A percentile compares a stretch with the other conserved stretches of the same genome.
Conservation (phyloP, 2,329 filamentous ascomycete species). For the Pestalotiopsis sp. region DNA sequence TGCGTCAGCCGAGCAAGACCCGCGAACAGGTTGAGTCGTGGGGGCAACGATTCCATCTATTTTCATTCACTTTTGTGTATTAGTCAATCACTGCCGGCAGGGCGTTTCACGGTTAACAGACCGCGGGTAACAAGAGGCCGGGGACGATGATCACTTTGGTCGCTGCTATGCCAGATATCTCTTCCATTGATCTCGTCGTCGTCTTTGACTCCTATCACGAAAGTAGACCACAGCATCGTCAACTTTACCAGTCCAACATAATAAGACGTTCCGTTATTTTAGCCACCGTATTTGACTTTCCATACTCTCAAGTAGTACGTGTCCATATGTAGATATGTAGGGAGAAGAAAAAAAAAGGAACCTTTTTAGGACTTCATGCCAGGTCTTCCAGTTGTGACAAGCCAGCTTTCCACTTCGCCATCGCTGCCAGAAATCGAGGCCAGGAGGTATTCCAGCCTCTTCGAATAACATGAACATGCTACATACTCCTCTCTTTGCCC, state of each 20-base stretch:
- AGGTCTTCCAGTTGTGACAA: slow-evolving; percentile 29
- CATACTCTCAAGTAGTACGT: slow-evolving; percentile 18
- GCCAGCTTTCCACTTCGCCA: slow-evolving; percentile 28
- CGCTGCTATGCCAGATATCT: slow-evolving; percentile 18
- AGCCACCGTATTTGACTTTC: slow-evolving; percentile 22
- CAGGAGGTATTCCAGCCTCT: slow-evolving; percentile 17
- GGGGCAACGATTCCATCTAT: no score
- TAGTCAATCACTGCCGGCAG: no score
- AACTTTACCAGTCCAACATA: slow-evolving; percentile 26
- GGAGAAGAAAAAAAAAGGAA: slow-evolving; percentile 28
- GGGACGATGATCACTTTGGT: not conserved
- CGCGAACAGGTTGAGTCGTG: no score
- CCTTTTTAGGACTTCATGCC: slow-evolving; percentile 34
- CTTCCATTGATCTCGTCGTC: slow-evolving; percentile 25
- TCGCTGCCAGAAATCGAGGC: slow-evolving; percentile 20
- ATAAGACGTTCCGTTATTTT: slow-evolving; percentile 29
- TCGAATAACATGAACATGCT: slow-evolving; percentile 25
- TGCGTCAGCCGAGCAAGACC: no score
- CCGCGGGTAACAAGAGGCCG: no score
- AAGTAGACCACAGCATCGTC: slow-evolving; percentile 24
- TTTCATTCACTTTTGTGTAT: no score
- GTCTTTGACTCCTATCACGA: slow-evolving; percentile 25
- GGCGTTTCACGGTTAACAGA: no score
- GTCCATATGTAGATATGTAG: slow-evolving; percentile 24
- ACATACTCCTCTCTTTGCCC: slow-evolving; percentile 23